These are phyloP conservation scores for Auxenochlorella protothecoides DNA, from an alignment of 139 green algal genomes.

Conservation along the genomic window DNA sequence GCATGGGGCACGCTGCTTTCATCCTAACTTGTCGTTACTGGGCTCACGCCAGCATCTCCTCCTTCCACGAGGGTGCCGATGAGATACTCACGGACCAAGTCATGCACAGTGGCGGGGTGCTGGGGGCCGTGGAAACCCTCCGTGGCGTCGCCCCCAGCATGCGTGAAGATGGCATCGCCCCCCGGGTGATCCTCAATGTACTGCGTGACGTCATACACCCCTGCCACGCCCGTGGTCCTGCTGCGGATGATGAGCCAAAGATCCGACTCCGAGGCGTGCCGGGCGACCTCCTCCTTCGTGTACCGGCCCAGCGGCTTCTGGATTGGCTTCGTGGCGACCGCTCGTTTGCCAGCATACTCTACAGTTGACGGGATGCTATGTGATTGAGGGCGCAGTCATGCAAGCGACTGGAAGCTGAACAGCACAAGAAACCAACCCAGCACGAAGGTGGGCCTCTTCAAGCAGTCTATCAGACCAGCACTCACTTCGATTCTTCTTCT, in stretches of 20 bases:
- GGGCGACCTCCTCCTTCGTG: constrained; percentile 55
- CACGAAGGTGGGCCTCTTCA: no score
- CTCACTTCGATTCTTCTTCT: no score
- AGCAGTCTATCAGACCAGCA: no score
- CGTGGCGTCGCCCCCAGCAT: constrained; percentile 74
- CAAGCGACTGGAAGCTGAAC: no score
- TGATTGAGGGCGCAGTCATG: no score
- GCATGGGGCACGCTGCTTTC: no score
- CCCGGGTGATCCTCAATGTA: constrained; percentile 89
- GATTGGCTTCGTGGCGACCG: no score
- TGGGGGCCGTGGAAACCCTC: constrained; percentile 81
- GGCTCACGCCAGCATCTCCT: no score
- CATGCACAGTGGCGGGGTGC: constrained; percentile 64
- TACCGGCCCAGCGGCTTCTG: constrained; percentile 14
- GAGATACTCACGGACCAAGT: constrained; percentile 73
- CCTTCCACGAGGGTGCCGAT: constrained; percentile 42
- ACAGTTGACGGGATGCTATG: no score
- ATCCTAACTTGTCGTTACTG: no score
- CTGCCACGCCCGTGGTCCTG: constrained; percentile 1
- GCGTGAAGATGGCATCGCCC: constrained; percentile 68
- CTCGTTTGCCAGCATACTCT: no score
- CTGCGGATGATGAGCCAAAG: constrained; percentile 41
- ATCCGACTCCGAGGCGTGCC: constrained; percentile 55
- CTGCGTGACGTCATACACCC: constrained; percentile 77
- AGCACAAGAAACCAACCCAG: no score